Conservation (phyloP, 2,329 filamentous ascomycete genomes). For the Monosporascus sp. region DNA sequence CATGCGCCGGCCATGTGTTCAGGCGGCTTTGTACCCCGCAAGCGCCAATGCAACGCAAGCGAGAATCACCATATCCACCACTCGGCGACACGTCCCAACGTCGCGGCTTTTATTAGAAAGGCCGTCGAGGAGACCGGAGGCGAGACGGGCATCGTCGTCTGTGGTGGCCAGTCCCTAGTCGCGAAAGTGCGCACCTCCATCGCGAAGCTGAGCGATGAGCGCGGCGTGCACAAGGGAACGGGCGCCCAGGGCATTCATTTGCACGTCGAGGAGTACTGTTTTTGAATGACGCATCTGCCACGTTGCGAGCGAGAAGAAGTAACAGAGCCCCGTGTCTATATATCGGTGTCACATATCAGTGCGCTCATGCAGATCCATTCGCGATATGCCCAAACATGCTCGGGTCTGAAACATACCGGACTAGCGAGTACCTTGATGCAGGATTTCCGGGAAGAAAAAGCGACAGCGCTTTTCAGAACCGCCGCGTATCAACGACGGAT, state of each 20-base stretch:
- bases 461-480: no score
- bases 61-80: slow-evolving; percentile 38
- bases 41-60: slow-evolving; percentile 19
- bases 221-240: slow-evolving; percentile 60
- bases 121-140: slow-evolving; percentile 55
- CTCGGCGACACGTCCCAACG: slow-evolving; percentile 44
- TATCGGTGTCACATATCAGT: no score
- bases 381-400: no score
- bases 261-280: slow-evolving; percentile 57
- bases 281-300: slow-evolving; percentile 25
- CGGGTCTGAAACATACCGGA: no score
- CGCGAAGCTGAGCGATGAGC: slow-evolving; percentile 52
- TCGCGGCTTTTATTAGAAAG: slow-evolving; percentile 45
- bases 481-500: no score
- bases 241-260: slow-evolving; percentile 59
- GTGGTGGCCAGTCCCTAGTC: slow-evolving; percentile 52
- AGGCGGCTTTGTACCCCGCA: slow-evolving; percentile 3
- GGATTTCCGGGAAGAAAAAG: no score
- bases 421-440: no score
- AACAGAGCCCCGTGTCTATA: no score
- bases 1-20: slow-evolving; percentile 11
- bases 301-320: no score
- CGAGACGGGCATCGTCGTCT: slow-evolving; percentile 58
- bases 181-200: slow-evolving; percentile 51
- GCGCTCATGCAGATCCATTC: no score